Base-by-base conservation (phyloP, 345 rosid species). In the Gossypium rotundifolium region DNA sequence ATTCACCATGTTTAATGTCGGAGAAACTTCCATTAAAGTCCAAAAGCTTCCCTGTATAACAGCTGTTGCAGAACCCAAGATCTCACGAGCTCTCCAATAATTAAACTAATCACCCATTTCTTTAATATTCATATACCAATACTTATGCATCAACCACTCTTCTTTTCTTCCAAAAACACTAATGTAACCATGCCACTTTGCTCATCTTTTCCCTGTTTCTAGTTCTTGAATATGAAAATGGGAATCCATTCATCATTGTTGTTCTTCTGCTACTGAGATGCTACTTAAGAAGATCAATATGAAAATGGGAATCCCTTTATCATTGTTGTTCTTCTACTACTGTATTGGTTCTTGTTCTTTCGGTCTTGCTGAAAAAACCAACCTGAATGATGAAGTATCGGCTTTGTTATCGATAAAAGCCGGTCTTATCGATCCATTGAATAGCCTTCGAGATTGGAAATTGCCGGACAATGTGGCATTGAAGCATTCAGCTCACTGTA, bases 401-500 rank as follows among this genome's bases (percentile, higher is more conserved):
- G 87, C 88, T 75, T 78, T 94, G 75, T 75, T 89, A 9, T 83
- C 91, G 1, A 75, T 90, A 40, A 92, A 92, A 80, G 72, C 85
- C 20, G 77, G 84, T 71, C 85, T 94, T 42, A 9, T 79, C 9
- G 95, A 94, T 86, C 92, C 97, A 3, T 79, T 84, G 17, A 76
- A 85, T 66, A 80, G 74, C 70, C 95, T 94, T 66, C 79, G 58
- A 38, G 93, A 91, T 65, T 94, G 98, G 98, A 87, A 77, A 62
- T 78, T 85, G 51, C 74, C 85, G 12, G 81, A 81, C 45, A 75
- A 71, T 65, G 74, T 4, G 33, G 55, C 73, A 5, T 67, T 66
- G 27, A 67, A 44, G 25, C 9, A 66, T 18, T 69, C 77, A 64
- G 74, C 68, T 68, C 91, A 87, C 52, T 94, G 98, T 73, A 86